Percentiles rank a stretch among this genome's conserved stretches.
These are phyloP conservation scores for Gynostemma pentaphyllum DNA, from an alignment of 306 rosid genomes.

Conservation along the genomic window DNA sequence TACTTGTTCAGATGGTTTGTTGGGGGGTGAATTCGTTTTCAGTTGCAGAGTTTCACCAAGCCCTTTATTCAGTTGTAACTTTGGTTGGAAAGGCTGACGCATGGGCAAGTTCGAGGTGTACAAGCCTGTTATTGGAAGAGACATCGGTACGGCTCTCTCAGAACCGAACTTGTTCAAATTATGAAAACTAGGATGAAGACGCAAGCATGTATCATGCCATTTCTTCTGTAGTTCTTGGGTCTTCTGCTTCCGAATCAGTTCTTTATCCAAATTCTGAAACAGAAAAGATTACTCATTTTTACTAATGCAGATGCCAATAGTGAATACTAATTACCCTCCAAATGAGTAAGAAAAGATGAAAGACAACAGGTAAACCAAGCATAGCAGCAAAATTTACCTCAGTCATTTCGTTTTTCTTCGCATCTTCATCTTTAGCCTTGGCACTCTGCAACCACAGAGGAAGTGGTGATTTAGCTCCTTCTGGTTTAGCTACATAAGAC, in stretches of 20 bases:
- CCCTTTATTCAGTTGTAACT: conserved; percentile 46
- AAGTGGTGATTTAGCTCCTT: conserved; percentile 33
- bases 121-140: conserved; percentile 48
- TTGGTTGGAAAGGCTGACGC: conserved; percentile 48
- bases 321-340: neutral
- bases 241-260: conserved; percentile 39
- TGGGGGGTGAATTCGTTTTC: conserved; percentile 29
- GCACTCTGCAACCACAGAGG: conserved; percentile 94
- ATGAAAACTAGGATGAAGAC: conserved; percentile 70
- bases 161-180: conserved; percentile 33
- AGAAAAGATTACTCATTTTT: neutral
- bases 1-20: conserved; percentile 29
- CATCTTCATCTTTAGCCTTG: conserved; percentile 32
- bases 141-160: conserved; percentile 39
- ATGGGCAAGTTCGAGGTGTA: conserved; percentile 40
- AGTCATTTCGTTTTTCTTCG: neutral
- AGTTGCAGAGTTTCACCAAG: conserved; percentile 45
- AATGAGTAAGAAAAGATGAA: neutral
- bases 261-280: conserved; percentile 34
- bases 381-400: neutral
- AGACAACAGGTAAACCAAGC: neutral
- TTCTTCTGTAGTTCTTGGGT: conserved; percentile 62
- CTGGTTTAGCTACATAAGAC: conserved; percentile 37
- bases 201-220: conserved; percentile 68
- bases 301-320: neutral